Conservation (phyloP, 1,284 basidiomycete species). For the Trametes polyzona region DNA sequence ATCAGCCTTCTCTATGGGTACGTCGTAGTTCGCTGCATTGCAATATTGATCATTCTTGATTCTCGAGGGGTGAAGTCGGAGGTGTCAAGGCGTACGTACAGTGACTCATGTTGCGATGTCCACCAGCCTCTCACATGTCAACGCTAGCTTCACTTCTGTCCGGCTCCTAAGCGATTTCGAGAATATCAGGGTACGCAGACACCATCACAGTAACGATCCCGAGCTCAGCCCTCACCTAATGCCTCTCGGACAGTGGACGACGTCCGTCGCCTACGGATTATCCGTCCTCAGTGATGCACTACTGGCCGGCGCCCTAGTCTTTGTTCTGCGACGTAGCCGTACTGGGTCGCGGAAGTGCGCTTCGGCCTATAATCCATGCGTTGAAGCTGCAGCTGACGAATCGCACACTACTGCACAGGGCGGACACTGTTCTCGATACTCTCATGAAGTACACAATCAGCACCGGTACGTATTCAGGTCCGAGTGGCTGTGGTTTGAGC, state of each 20-base stretch:
- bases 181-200: slow-evolving; percentile 2
- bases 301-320: neutral
- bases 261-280: neutral
- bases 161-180: neutral
- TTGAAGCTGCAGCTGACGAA: no score
- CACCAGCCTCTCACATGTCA: no score
- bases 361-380: no score
- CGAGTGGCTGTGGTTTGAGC: no score
- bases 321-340: slow-evolving; percentile 4
- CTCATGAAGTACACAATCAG: slow-evolving; percentile 16
- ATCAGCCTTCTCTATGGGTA: no score
- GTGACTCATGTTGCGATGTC: no score
- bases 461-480: slow-evolving; percentile 13
- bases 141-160: neutral
- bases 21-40: no score
- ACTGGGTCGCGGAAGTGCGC: slow-evolving; percentile 10
- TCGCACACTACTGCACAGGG: neutral
- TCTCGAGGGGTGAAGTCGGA: no score
- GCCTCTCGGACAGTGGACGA: slow-evolving; percentile 16
- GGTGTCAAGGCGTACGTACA: no score
- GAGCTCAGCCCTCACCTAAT: no score
- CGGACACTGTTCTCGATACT: neutral
- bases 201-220: no score
- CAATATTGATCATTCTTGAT: no score
- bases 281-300: neutral